Evolutionary conservation across 768 basidiomycete species (phyloP), one percentile per base, ranked within the genome.

Genomic region (Clitopilus passeckerianus): DNA sequence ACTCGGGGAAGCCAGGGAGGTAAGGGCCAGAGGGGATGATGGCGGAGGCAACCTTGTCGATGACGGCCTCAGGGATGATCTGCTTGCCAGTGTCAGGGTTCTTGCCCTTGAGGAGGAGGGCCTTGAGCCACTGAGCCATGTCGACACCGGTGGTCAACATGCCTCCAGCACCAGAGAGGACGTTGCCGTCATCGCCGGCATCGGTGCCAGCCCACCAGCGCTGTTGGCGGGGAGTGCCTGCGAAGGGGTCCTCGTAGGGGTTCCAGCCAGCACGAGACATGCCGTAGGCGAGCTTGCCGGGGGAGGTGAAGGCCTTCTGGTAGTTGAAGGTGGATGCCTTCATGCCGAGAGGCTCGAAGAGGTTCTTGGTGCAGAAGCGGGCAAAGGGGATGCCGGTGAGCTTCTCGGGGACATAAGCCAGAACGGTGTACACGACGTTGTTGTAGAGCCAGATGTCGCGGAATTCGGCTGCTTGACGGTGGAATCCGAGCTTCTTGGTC

Each of bases 101-200:
- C 12, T 54, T 63, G 5, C 71, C 72, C 15, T 67, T 66, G 1
- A 62, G 52, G 6, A 74, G 58, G 12, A 74, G 67, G 22, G 60
- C 63, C 57, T 69, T 68, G 15, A 74, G 63, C 70, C 70, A 74
- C 16, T 62, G 23, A 54, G 69, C 72, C 58, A 68, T 66, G 53
- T 73, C 72, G 9, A 59, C 62, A 0, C 70, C 69, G 37, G 59
- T 70, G 10, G 59, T 66, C 5, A 73, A 70, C 2, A 73, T 63
- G 20, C 72, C 72, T 5, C 70, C 71, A 34, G 69, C 57, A 5
- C 69, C 72, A 22, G 70, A 64, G 34, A 63, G 50, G 22, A 64
- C 69, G 68, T 43, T 68, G 50, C 64, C 66, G 34, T 68, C 64
- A 57, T 70, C 68, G 16, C 66, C 65, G 6, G 59, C 65, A 9